phyloP scores from a whole-genome alignment of 2,329 filamentous ascomycete genomes.

The Bipolaris cookei region DNA sequence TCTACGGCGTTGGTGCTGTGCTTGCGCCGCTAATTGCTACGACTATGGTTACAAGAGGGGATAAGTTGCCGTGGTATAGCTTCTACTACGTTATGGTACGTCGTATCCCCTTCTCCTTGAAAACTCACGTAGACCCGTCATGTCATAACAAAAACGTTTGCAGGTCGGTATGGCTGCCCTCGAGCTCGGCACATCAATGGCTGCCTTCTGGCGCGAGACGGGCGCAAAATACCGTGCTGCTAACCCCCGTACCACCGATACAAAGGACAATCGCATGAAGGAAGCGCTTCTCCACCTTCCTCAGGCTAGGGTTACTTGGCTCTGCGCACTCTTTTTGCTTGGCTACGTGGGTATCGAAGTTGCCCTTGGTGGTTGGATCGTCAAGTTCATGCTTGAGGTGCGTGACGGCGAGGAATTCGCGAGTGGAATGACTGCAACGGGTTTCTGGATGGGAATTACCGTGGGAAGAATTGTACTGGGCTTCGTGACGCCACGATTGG shows the following conservation, averaged over 20 bases:
- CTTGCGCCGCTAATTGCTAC: constrained; percentile 74
- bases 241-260: constrained; percentile 53
- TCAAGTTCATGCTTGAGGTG: constrained; percentile 80
- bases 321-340: constrained; percentile 75
- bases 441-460: constrained; percentile 85
- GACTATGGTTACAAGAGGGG: constrained; percentile 69
- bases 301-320: constrained; percentile 68
- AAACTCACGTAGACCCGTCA: neutral
- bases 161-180: constrained; percentile 62
- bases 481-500: constrained; percentile 75
- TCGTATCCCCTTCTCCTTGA: constrained; percentile 1
- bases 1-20: constrained; percentile 74
- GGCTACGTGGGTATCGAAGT: constrained; percentile 82
- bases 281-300: constrained; percentile 57
- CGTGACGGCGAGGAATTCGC: constrained; percentile 72
- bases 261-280: constrained; percentile 58
- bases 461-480: constrained; percentile 74
- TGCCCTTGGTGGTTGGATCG: constrained; percentile 79
- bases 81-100: constrained; percentile 79
- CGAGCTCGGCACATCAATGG: constrained; percentile 60
- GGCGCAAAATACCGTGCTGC: constrained; percentile 63
- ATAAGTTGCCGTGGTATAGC: constrained; percentile 67
- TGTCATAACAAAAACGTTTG: neutral
- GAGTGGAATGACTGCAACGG: constrained; percentile 76
- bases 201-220: constrained; percentile 69